Evolutionary conservation across 352 stramenopile genomes (phyloP).

Genomic region (Phytophthora sp.): DNA sequence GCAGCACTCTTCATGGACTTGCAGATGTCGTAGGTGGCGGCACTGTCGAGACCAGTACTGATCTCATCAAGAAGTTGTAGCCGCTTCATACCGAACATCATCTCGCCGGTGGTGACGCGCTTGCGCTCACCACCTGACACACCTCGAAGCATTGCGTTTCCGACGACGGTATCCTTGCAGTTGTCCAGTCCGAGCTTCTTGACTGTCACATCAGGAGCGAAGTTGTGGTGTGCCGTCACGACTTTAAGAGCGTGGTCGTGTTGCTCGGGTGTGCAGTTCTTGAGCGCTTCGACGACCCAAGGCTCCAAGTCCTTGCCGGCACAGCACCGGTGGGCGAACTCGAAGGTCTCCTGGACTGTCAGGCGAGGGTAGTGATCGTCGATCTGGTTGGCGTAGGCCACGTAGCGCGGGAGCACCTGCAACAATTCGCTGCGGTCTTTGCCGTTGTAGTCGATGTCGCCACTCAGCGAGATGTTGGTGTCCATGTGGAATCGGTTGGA

Average conservation of each 20-base stretch:
- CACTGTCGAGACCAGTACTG: conserved; percentile 60
- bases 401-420: conserved; percentile 42
- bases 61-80: conserved; percentile 85
- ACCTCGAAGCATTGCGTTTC: conserved; percentile 54
- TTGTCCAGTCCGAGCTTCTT: conserved; percentile 64
- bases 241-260: conserved; percentile 45
- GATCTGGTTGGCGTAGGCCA: conserved; percentile 54
- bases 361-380: conserved; percentile 50
- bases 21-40: conserved; percentile 80
- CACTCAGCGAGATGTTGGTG: conserved; percentile 47
- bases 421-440: conserved; percentile 35
- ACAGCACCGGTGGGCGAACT: conserved; percentile 57
- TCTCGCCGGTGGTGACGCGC: conserved; percentile 58
- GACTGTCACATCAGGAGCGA: conserved; percentile 33
- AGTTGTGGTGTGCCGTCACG: conserved; percentile 40
- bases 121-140: conserved; percentile 65
- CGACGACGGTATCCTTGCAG: conserved; percentile 64
- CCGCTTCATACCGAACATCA: conserved; percentile 75
- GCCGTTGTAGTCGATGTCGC: conserved; percentile 56
- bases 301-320: conserved; percentile 37
- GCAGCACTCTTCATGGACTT: conserved; percentile 68
- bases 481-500: conserved; percentile 55
- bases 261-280: conserved; percentile 41
- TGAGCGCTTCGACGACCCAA: conserved; percentile 44
- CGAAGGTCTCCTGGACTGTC: conserved; percentile 62